A percentile compares a stretch with the other conserved stretches of the same genome.
Conservation (phyloP, 257 asterid genomes). For the Capsicum baccatum region DNA sequence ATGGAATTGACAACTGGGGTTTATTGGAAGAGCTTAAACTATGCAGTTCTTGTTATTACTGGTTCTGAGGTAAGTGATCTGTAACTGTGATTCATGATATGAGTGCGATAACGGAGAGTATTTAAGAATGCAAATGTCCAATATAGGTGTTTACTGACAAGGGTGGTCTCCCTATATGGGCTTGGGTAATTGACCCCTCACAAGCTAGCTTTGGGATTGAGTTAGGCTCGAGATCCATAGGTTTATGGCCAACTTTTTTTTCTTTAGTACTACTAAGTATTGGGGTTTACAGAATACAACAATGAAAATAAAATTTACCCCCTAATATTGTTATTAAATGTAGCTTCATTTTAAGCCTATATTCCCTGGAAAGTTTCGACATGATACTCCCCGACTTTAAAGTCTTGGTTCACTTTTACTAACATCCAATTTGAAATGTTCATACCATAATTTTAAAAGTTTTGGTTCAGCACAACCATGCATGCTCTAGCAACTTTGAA, state of each 20-base stretch:
- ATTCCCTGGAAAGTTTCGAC: too few species aligned
- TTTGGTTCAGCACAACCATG: too few species aligned
- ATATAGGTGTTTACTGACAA: not conserved
- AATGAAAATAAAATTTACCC: conserved; percentile 54
- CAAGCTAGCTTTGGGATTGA: not conserved
- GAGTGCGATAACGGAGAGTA: conserved; percentile 54
- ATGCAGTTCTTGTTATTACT: conserved; percentile 34
- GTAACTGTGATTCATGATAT: conserved; percentile 53
- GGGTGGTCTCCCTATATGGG: not conserved
- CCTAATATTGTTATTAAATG: too few species aligned
- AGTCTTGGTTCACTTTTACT: too few species aligned
- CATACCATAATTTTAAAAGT: too few species aligned
- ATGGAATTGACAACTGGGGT: conserved; percentile 25
- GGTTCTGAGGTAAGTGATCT: conserved; percentile 30
- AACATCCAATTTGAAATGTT: too few species aligned
- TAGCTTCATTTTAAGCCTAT: too few species aligned
- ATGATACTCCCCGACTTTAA: too few species aligned
- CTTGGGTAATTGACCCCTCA: not conserved
- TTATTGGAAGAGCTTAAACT: conserved; percentile 33
- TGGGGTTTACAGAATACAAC: conserved; percentile 39
- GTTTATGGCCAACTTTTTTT: conserved; percentile 49
- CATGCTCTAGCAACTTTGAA: not conserved
- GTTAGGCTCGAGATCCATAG: conserved; percentile 5
- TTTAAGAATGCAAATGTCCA: not conserved
- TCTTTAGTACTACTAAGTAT: conserved; percentile 53